phyloP scores from a whole-genome alignment of 495 filamentous ascomycete species.

The Lasiosphaeria miniovina region DNA sequence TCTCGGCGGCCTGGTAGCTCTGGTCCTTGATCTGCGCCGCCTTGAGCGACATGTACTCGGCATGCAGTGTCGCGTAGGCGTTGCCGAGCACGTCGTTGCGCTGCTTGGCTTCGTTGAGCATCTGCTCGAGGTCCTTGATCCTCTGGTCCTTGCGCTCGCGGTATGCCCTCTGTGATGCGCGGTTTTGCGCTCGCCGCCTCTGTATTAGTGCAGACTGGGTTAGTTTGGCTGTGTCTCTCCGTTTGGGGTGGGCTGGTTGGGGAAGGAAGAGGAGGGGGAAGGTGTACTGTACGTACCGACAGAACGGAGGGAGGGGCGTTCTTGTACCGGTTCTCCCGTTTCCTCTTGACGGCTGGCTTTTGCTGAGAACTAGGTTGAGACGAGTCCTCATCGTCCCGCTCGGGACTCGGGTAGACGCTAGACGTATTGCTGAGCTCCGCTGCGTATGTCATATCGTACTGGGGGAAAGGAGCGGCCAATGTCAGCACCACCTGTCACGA shows the following conservation, averaged over 20 bases:
- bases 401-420: conserved; percentile 37
- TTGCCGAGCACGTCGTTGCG: conserved; percentile 42
- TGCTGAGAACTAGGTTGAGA: conserved; percentile 27
- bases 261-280: neutral
- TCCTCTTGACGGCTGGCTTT: conserved; percentile 43
- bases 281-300: conserved; percentile 37
- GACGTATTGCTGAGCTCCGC: conserved; percentile 25
- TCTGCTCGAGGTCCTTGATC: conserved; percentile 75
- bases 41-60: conserved; percentile 42
- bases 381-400: conserved; percentile 36
- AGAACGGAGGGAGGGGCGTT: conserved; percentile 48
- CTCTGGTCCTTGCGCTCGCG: conserved; percentile 82
- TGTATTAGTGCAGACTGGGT: conserved; percentile 20
- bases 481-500: too few relatives aligned
- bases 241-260: neutral
- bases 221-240: neutral
- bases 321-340: conserved; percentile 49
- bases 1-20: conserved; percentile 20
- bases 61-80: conserved; percentile 39
- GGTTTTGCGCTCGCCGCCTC: conserved; percentile 57
- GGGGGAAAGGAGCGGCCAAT: conserved; percentile 3
- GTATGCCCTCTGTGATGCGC: conserved; percentile 70
- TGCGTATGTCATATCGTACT: conserved; percentile 37
- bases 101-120: conserved; percentile 57
- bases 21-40: conserved; percentile 25